Evolutionary conservation across 768 basidiomycete species (phyloP).

Genomic region (Daedaleopsis nitida): DNA sequence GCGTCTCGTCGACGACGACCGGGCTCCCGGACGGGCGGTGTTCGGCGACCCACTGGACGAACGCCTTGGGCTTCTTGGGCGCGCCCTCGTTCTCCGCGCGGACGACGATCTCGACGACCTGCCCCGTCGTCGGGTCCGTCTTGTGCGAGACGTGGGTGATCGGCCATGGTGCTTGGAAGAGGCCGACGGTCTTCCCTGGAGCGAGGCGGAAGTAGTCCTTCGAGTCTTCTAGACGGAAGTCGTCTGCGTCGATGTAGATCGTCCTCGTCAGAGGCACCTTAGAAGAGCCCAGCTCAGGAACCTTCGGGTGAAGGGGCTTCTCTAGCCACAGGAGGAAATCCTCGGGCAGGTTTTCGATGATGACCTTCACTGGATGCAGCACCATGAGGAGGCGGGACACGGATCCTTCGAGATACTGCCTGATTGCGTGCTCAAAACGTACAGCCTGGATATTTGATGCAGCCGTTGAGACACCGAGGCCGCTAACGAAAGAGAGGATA

Average conservation of each 20-base stretch:
- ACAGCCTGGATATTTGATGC: constrained; percentile 80
- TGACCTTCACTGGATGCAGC: constrained; percentile 85
- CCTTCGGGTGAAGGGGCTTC: constrained; percentile 93
- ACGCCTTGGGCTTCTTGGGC: constrained; percentile 84
- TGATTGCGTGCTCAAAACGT: constrained; percentile 88
- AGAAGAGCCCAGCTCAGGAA: constrained; percentile 81
- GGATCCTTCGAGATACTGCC: constrained; percentile 86
- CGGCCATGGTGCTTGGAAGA: constrained; percentile 91
- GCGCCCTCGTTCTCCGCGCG: constrained; percentile 67
- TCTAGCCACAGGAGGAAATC: constrained; percentile 83
- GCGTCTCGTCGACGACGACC: constrained; percentile 83
- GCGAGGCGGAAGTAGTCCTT: constrained; percentile 97
- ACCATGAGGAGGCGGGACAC: constrained; percentile 93
- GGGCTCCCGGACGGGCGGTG: constrained; percentile 78
- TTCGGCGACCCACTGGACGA: constrained; percentile 96
- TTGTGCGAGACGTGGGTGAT: constrained; percentile 93
- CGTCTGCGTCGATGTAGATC: constrained; percentile 90
- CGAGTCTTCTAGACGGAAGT: constrained; percentile 90
- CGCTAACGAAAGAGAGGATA: constrained; percentile 89
- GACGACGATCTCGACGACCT: constrained; percentile 79
- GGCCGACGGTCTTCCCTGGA: constrained; percentile 95
- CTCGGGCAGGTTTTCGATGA: constrained; percentile 87
- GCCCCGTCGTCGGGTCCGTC: constrained; percentile 68
- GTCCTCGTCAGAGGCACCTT: constrained; percentile 84
- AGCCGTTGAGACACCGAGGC: constrained; percentile 90